Evolutionary conservation across 371 early-diverging fungal genomes (phyloP).

Genomic region (Dichotomocladium elegans): DNA sequence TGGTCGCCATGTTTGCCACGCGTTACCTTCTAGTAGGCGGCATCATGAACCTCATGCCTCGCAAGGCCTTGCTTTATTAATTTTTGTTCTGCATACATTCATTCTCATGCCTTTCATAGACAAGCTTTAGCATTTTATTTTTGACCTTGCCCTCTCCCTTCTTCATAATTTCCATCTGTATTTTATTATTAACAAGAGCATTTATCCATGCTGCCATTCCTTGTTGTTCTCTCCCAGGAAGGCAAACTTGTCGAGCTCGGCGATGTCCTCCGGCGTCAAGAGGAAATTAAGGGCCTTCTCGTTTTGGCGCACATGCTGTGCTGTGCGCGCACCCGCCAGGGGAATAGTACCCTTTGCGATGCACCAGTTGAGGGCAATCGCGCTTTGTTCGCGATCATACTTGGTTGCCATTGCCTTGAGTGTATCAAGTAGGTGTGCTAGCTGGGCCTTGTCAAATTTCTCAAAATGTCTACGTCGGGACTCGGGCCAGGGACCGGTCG

Average conservation of each 20-base stretch:
- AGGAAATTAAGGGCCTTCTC: slow-evolving; percentile 45
- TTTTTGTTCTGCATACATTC: too few species aligned
- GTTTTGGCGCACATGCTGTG: slow-evolving; percentile 49
- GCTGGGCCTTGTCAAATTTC: slow-evolving; percentile 20
- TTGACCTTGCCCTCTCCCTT: too few species aligned
- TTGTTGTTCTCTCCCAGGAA: slow-evolving; percentile 35
- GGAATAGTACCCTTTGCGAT: slow-evolving; percentile 56
- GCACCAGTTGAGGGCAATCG: slow-evolving; percentile 43
- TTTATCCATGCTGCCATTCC: slow-evolving; percentile 51
- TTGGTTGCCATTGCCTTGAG: slow-evolving; percentile 24
- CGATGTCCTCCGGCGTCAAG: slow-evolving; percentile 42
- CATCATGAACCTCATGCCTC: slow-evolving; percentile 16
- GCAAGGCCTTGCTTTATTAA: slow-evolving; percentile 8
- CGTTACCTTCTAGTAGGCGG: slow-evolving; percentile 19
- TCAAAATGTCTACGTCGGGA: slow-evolving; percentile 17
- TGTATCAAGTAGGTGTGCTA: slow-evolving; percentile 19
- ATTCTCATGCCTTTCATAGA: too few species aligned
- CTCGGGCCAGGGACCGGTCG: slow-evolving; percentile 35
- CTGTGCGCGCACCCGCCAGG: slow-evolving; percentile 50
- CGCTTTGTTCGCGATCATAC: slow-evolving; percentile 22
- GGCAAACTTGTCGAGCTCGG: slow-evolving; percentile 39
- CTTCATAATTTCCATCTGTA: too few species aligned
- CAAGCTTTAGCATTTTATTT: too few species aligned
- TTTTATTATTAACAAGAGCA: too few species aligned
- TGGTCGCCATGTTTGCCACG: slow-evolving; percentile 23